Percentiles rank a stretch among this genome's conserved stretches.
These are phyloP conservation scores for Pinus taeda DNA, from an alignment of 75 land plant genomes.

Conservation along the genomic window DNA sequence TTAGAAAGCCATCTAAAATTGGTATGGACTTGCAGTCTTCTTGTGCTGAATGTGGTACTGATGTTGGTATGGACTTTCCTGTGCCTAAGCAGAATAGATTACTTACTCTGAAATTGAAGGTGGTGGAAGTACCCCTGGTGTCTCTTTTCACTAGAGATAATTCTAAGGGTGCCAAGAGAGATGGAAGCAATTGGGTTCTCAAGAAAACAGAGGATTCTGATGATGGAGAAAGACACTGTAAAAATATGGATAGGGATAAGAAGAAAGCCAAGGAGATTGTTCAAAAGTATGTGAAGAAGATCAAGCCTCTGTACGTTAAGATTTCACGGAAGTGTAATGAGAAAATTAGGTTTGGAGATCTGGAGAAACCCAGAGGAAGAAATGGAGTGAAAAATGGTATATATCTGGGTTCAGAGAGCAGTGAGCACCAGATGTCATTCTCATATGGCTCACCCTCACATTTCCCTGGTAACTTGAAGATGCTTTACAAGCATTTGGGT, in stretches of 20 bases:
- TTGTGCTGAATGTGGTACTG: not conserved
- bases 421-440: too few species aligned
- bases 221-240: not conserved
- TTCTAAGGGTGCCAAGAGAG: conserved; percentile 8
- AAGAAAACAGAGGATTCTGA: not conserved
- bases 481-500: too few species aligned
- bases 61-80: not conserved
- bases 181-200: too few species aligned
- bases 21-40: conserved; percentile 9
- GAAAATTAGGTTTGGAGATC: too few species aligned
- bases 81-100: conserved; percentile 22
- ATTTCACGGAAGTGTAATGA: conserved; percentile 26
- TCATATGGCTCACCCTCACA: too few species aligned
- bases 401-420: too few species aligned
- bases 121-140: conserved; percentile 33
- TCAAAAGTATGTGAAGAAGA: conserved; percentile 53
- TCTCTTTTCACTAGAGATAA: conserved; percentile 54
- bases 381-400: too few species aligned
- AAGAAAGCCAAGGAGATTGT: conserved; percentile 35
- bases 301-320: conserved; percentile 42
- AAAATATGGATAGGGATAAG: conserved; percentile 20
- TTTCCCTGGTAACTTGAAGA: too few species aligned
- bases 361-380: too few species aligned
- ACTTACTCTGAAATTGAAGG: conserved; percentile 57
- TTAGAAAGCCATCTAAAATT: conserved; percentile 28